Percentiles rank a stretch among this genome's conserved stretches.
These are phyloP conservation scores for Malassezia furfur DNA, from an alignment of 1,284 basidiomycete genomes.

Conservation along the genomic window DNA sequence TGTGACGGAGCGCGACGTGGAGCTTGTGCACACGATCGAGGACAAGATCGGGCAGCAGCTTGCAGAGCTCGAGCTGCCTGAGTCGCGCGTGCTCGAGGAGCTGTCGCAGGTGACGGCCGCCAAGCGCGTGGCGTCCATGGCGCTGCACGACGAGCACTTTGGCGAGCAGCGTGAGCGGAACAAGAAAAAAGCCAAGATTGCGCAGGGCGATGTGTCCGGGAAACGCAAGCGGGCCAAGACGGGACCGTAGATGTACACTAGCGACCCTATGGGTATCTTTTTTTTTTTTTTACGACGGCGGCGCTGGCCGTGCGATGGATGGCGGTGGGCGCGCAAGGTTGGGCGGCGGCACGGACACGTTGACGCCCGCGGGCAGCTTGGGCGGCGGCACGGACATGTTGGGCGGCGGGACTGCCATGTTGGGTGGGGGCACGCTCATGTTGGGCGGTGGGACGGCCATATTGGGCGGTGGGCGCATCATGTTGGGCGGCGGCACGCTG, in stretches of 20 bases:
- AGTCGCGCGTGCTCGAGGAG: constrained; percentile 72
- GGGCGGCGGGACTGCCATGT: background rate
- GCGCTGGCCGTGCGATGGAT: background rate
- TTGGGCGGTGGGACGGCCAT: constrained; percentile 10
- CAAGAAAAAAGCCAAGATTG: constrained; percentile 54
- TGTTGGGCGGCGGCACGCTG: background rate
- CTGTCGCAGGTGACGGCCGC: constrained; percentile 82
- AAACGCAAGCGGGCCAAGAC: background rate
- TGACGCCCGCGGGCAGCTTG: no score
- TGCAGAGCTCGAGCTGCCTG: constrained; percentile 52
- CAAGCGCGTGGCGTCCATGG: constrained; percentile 87
- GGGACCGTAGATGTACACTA: constrained; percentile 2
- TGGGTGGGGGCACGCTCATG: constrained; percentile 10
- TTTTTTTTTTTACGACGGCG: background rate
- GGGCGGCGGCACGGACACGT: background rate
- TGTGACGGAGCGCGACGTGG: constrained; percentile 85
- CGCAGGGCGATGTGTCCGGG: background rate
- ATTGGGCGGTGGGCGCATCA: constrained; percentile 6
- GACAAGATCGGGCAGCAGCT: constrained; percentile 62
- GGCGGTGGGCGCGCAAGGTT: constrained; percentile 6
- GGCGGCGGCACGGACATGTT: background rate
- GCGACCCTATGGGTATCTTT: constrained; percentile 4
- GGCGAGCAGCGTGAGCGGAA: constrained; percentile 76
- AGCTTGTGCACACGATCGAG: constrained; percentile 73
- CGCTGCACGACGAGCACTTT: constrained; percentile 79